Percentiles rank a stretch among this genome's conserved stretches.
These are phyloP conservation scores for Botrytis byssoidea DNA, from an alignment of 2,329 filamentous ascomycete genomes.

Conservation along the genomic window DNA sequence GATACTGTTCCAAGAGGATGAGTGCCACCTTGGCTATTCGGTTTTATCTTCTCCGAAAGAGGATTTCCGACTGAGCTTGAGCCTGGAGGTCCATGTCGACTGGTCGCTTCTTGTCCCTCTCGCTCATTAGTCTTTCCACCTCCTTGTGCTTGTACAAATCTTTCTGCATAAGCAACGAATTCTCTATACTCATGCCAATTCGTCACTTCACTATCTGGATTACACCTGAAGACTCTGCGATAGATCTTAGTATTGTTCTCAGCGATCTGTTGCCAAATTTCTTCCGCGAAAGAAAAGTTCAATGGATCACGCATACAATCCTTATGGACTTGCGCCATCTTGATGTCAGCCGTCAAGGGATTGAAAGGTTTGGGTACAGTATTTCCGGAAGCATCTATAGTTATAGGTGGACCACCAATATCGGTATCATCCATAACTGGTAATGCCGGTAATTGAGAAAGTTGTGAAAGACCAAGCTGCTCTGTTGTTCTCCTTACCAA, in stretches of 20 bases:
- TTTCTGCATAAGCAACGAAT: slow-evolving; percentile 64
- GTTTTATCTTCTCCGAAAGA: slow-evolving; percentile 32
- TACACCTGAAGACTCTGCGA: slow-evolving; percentile 90
- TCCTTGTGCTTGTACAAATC: slow-evolving; percentile 57
- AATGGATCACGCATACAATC: slow-evolving; percentile 95
- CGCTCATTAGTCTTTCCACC: slow-evolving; percentile 37
- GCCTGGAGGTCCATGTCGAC: slow-evolving; percentile 39
- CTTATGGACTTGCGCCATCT: slow-evolving; percentile 71
- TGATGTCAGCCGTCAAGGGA: slow-evolving; percentile 65
- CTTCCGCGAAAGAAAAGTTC: slow-evolving; percentile 76
- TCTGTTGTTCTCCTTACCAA: slow-evolving; percentile 60
- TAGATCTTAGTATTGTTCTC: slow-evolving; percentile 95
- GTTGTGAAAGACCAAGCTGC: slow-evolving; percentile 65
- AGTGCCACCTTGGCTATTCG: slow-evolving; percentile 24
- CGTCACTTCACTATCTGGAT: slow-evolving; percentile 91
- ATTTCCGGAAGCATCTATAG: slow-evolving; percentile 53
- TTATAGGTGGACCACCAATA: slow-evolving; percentile 70
- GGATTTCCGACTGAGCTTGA: slow-evolving; percentile 1
- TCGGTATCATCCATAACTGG: slow-evolving; percentile 75
- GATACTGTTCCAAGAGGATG: slow-evolving; percentile 33
- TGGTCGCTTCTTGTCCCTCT: slow-evolving; percentile 35
- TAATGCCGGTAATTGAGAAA: slow-evolving; percentile 68
- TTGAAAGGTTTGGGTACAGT: slow-evolving; percentile 48
- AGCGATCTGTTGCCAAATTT: slow-evolving; percentile 83
- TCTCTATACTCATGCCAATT: slow-evolving; percentile 82